Conservation (phyloP, 1,139 yeast genomes). For the Geotrichum candidum region DNA sequence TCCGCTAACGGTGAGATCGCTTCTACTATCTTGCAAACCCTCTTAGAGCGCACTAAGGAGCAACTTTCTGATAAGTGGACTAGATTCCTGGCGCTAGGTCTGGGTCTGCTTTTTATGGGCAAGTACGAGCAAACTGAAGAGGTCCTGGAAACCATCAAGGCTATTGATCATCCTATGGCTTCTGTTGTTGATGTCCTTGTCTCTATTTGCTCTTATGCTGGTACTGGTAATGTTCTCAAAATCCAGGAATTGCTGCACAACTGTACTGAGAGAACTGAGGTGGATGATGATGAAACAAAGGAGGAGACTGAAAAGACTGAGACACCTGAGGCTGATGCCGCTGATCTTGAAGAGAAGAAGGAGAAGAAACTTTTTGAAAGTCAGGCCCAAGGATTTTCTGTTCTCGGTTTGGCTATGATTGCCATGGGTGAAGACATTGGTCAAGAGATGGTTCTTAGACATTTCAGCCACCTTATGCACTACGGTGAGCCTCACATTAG, state of each 20-base stretch:
- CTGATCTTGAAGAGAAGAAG: slow-evolving; percentile 33
- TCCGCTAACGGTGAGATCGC: slow-evolving; percentile 94
- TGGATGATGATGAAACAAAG: slow-evolving; percentile 43
- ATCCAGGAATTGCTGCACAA: slow-evolving; percentile 87
- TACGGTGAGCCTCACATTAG: slow-evolving; percentile 90
- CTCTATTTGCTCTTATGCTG: slow-evolving; percentile 92
- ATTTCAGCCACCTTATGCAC: slow-evolving; percentile 95
- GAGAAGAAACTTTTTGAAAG: slow-evolving; percentile 43
- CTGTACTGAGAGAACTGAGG: slow-evolving; percentile 54
- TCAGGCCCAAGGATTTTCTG: slow-evolving; percentile 81
- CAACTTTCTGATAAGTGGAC: slow-evolving; percentile 84
- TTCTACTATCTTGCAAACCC: slow-evolving; percentile 80
- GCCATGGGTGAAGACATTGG: slow-evolving; percentile 99
- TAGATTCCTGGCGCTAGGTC: slow-evolving; percentile 83
- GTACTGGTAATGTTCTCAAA: slow-evolving; percentile 95
- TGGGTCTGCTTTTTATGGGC: slow-evolving; percentile 89
- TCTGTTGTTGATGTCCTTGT: slow-evolving; percentile 85
- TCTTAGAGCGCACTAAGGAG: slow-evolving; percentile 73
- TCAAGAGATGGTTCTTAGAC: slow-evolving; percentile 94
- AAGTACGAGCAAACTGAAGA: slow-evolving; percentile 94
- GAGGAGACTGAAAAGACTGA: slow-evolving; percentile 35
- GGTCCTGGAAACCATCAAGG: slow-evolving; percentile 88
- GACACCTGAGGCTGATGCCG: slow-evolving; percentile 20
- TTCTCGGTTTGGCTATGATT: slow-evolving; percentile 86
- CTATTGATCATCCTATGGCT: slow-evolving; percentile 91